Evolutionary conservation across 495 filamentous ascomycete genomes (phyloP), one percentile per base, ranked within the genome.

Genomic region (Cercophora newfieldiana): DNA sequence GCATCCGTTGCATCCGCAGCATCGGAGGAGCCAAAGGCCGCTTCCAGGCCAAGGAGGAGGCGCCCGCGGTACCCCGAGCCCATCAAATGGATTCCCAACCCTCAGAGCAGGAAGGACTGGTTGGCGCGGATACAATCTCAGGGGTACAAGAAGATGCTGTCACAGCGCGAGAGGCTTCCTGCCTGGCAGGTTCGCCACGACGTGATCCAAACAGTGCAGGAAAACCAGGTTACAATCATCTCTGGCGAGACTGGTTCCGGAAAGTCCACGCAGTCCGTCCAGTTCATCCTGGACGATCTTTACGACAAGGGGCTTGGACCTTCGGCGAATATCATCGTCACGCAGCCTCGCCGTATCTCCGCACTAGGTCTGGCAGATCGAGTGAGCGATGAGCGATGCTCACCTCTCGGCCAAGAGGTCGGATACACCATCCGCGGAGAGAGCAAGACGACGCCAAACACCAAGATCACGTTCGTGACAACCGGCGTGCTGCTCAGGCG

Each of bases 391-490:
- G 95, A 99, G 75, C 88, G 95, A 50, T 96, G 92, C 74, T 83
- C 87, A 0, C 76, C 72, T 31, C 88, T 98, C 12, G 95, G 95
- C 0, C 88, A 92, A 61, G 95, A 99, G 75, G 86, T 99, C 37
- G 95, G 95, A 8, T 99, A 97, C 73, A 83, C 89, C n/a, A 98
- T 99, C 68, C 87, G 96, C 44, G 95, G 95, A 47, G 95, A 98
- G 72, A 92, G 89, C 48, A 93, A 90, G 74, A 79, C 82, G 1
- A 75, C 78, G 31, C 68, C 51, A 1, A 78, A 81, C 31, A 99
- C 95, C 0, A 96, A 90, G 76, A 94, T 97, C 67, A 95, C 91
- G 0, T 99, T 99, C 73, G 91, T 97, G 48, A 99, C 95, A 0
- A 98, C 95, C 26, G 95, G 95, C 85, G 94, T 99, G n/a, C 80